Evolutionary conservation across 805 yeast species (phyloP).

Genomic region (Zygosaccharomyces lentus): DNA sequence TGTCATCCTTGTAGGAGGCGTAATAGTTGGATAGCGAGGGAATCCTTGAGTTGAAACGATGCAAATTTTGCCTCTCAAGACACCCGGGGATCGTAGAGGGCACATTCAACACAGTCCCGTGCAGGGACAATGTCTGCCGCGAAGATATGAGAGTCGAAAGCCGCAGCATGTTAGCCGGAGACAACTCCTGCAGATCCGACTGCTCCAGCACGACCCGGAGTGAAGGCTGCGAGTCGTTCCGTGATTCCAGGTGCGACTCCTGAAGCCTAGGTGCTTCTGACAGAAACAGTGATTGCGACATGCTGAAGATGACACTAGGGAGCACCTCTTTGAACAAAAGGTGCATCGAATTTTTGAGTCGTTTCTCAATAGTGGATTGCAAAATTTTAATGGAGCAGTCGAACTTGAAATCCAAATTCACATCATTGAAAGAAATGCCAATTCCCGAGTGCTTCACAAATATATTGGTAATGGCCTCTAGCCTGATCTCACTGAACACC

Average conservation of each 20-base stretch:
- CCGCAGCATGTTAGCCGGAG: slow-evolving; percentile 63
- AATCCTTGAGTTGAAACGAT: slow-evolving; percentile 31
- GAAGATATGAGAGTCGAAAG: slow-evolving; percentile 66
- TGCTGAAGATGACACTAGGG: slow-evolving; percentile 34
- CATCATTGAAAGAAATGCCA: slow-evolving; percentile 37
- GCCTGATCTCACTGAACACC: slow-evolving; percentile 31
- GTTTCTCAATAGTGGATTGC: slow-evolving; percentile 33
- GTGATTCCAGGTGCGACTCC: not conserved
- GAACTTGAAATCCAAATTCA: slow-evolving; percentile 34
- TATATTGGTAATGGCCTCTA: slow-evolving; percentile 35
- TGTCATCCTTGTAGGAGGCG: slow-evolving; percentile 10
- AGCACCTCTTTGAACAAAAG: slow-evolving; percentile 33
- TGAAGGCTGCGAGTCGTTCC: slow-evolving; percentile 1
- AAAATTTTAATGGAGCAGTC: slow-evolving; percentile 36
- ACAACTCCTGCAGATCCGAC: slow-evolving; percentile 40
- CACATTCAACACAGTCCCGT: slow-evolving; percentile 46
- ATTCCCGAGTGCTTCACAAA: slow-evolving; percentile 33
- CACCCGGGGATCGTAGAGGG: slow-evolving; percentile 37
- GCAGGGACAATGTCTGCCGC: slow-evolving; percentile 74
- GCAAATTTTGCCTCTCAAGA: slow-evolving; percentile 34
- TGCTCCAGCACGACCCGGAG: slow-evolving; percentile 27
- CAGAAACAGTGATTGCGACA: slow-evolving; percentile 34
- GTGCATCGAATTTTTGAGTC: slow-evolving; percentile 34
- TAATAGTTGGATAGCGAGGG: slow-evolving; percentile 31
- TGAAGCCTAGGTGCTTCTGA: slow-evolving; percentile 15